Evolutionary conservation across 495 filamentous ascomycete species (phyloP), one percentile per base, ranked within the genome.

Genomic region (Astrothelium subdiscretum): DNA sequence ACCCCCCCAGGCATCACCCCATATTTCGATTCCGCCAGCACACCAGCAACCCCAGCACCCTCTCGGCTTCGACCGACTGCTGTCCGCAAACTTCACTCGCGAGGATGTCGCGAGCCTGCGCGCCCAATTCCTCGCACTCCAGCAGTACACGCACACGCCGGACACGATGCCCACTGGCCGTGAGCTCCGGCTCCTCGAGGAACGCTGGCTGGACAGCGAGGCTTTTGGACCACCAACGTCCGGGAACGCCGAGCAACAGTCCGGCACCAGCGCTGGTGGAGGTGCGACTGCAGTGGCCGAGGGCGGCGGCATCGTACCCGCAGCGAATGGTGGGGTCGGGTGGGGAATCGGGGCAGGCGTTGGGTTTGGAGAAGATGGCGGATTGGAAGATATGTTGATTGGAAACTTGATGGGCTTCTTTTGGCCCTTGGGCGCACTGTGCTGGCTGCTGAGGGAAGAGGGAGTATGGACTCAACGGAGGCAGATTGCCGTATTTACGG

Each of bases 341-440:
- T 70, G 70, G 68, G 48, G 48, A 26, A 8, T 26, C 3, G 48
- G 24, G 10, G 24, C 8, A 8, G 66, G 70, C 24, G 65, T 64
- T 2, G 68, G 65, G 10, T 66, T 67, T 31, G 77, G 77, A n/a
- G 82, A 78, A 60, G 85, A 87, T 48, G 80, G 74, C 22, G 75
- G 76, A 66, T 79, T 94, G 43, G 92, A 95, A 73, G 88, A 95
- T 72, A 84, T 96, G 81, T 80, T 97, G 66, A 88, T 83, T 76
- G 94, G 92, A 1, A 90, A 88, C 68, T 74, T 94, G 29, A 89
- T 91, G 69, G 94, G 94, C 24, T 97, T 96, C 75, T 86, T 98
- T 71, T 98, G 91, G 85, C 92, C 94, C 31, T 71, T 97, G 48
- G 91, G 87, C 0, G 90, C 89, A 68, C 78, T 91, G 31, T 85